Conservation (phyloP, 2,329 filamentous ascomycete species). For the Beauveria caledonica region DNA sequence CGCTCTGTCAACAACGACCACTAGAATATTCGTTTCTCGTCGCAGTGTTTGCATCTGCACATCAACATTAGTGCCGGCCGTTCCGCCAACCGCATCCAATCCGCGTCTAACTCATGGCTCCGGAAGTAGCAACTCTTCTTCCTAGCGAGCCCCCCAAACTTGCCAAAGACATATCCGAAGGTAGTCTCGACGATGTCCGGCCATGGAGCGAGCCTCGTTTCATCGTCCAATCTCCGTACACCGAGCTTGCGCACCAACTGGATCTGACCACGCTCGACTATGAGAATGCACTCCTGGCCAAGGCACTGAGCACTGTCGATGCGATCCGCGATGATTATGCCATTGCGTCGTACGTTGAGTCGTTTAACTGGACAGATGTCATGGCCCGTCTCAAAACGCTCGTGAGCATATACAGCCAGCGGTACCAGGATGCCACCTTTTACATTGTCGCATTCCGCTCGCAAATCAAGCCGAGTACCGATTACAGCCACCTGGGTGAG, state of each 20-base stretch:
- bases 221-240: slow-evolving; percentile 69
- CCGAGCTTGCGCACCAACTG: slow-evolving; percentile 60
- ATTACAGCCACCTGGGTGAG: slow-evolving; percentile 58
- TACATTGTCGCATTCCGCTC: slow-evolving; percentile 84
- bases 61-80: background rate
- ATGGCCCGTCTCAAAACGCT: slow-evolving; percentile 50
- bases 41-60: background rate
- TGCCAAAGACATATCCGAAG: slow-evolving; percentile 17
- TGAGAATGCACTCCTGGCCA: slow-evolving; percentile 61
- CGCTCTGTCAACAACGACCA: background rate
- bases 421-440: slow-evolving; percentile 58
- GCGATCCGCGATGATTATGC: slow-evolving; percentile 65
- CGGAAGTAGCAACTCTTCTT: slow-evolving; percentile 8
- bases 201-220: slow-evolving; percentile 18
- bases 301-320: slow-evolving; percentile 57
- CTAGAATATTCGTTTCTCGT: background rate
- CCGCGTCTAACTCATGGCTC: background rate
- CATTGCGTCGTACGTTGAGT: slow-evolving; percentile 60
- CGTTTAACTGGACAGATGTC: slow-evolving; percentile 69
- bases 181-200: slow-evolving; percentile 19
- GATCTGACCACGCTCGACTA: slow-evolving; percentile 59
- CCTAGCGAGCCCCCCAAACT: slow-evolving; percentile 18
- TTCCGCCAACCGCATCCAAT: background rate
- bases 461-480: slow-evolving; percentile 56
- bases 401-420: slow-evolving; percentile 31